Evolutionary conservation across 169 alveolate genomes (phyloP).

Genomic region (Cryptosporidium sp.): DNA sequence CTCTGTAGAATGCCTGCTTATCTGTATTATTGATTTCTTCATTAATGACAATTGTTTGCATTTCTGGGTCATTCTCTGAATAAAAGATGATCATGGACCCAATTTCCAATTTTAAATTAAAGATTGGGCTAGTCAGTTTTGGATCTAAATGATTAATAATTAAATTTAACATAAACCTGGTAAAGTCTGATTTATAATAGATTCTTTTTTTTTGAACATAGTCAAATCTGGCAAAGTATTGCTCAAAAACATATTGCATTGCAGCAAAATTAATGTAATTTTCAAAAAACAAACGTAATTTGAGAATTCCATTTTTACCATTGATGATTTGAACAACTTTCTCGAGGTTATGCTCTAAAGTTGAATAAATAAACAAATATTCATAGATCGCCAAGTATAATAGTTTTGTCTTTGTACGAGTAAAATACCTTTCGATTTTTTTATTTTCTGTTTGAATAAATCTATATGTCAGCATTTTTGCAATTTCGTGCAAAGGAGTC

Average conservation of each 20-base stretch:
- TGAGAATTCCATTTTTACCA: background rate
- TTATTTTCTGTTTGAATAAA: conserved; percentile 3
- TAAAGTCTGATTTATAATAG: conserved; percentile 1
- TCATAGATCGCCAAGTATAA: conserved; percentile 22
- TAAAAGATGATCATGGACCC: background rate
- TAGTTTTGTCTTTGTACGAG: conserved; percentile 3
- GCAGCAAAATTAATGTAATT: conserved; percentile 6
- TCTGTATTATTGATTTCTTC: background rate
- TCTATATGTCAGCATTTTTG: background rate
- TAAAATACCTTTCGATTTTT: background rate
- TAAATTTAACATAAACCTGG: conserved; percentile 14
- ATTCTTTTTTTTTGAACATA: background rate
- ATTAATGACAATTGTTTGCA: background rate
- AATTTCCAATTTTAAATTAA: conserved; percentile 4
- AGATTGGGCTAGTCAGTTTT: background rate
- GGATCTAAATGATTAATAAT: background rate
- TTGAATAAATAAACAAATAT: conserved; percentile 19
- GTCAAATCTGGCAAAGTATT: conserved; percentile 5
- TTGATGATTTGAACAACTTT: conserved; percentile 7
- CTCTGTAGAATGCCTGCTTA: background rate
- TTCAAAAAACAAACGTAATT: conserved; percentile 5
- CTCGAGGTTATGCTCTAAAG: conserved; percentile 15
- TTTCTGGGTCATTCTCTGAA: background rate
- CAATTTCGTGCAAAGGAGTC: background rate
- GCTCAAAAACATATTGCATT: conserved; percentile 9